Percentiles rank a stretch among this genome's conserved stretches.
Conservation (phyloP, 768 basidiomycete genomes). For the Tulasnella calospora region DNA sequence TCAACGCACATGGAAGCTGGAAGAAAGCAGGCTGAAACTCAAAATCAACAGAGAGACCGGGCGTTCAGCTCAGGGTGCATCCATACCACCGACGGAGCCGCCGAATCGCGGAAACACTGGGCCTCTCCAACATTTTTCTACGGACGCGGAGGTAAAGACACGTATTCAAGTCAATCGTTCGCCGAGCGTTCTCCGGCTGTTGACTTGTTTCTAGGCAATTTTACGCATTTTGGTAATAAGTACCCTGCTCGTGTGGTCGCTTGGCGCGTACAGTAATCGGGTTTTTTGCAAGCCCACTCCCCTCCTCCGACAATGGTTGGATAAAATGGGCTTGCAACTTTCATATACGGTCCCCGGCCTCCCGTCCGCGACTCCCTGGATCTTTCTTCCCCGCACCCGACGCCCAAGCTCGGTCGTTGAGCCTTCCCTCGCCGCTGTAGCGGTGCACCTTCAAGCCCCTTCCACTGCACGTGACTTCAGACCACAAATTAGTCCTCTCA, state of each 20-base stretch:
- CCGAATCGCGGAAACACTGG: constrained; percentile 3
- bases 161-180: not conserved
- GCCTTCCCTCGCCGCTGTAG: not conserved
- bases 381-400: not conserved
- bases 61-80: not conserved
- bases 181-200: not conserved
- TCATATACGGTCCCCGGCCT: not conserved
- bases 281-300: not conserved
- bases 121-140: not conserved
- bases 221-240: not conserved
- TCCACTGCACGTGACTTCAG: not conserved
- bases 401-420: not conserved
- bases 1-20: constrained; percentile 1
- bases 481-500: not conserved
- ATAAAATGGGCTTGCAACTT: not conserved
- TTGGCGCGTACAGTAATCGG: not conserved
- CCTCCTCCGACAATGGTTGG: not conserved
- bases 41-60: constrained; percentile 2
- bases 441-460: not conserved
- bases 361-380: not conserved
- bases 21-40: constrained; percentile 1
- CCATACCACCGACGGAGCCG: not conserved
- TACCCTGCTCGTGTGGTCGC: not conserved
- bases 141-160: not conserved
- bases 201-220: not conserved